Base-by-base conservation (phyloP, 2,329 filamentous ascomycete genomes). In the Colletotrichum cuscutae region DNA sequence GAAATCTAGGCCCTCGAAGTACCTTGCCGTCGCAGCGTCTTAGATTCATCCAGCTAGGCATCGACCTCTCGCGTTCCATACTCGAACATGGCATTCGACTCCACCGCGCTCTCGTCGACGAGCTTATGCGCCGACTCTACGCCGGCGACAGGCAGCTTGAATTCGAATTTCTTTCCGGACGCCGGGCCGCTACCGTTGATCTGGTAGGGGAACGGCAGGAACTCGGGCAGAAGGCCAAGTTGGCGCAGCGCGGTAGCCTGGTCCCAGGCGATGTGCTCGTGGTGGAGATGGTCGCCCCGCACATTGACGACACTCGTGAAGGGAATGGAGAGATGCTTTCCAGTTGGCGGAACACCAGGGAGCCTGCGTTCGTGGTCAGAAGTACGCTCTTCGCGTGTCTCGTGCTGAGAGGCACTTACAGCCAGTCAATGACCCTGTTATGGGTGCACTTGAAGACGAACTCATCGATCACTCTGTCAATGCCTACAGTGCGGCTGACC, bases 391-490 rank as follows among this genome's bases (percentile, higher is more conserved):
- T 15, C 19, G 3, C 12, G 11, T 5, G 3, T 60, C 37, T 26
- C 30, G 19, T 59, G 15, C 26, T 4, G 13, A 37, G 13, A 22
- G 15, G n/a, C n/a, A 4, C 89, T 80, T 80, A 93, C 91, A 94
- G 83, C 92, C 91, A 94, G 77, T 93, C 91, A 2, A 94, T 83
- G n/a, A 86, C 83, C 19, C 81, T 85, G 68, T 89, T 85, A 76
- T 94, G 92, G 0, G 91, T 93, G 65, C 92, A 88, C 26, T 85
- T 87, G 78, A 89, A 90, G 22, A 93, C 84, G 74, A 94, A 93
- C 77, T 94, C 92, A 74, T 94, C 92, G 2, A 94, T 87, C 0
- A 95, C 87, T 0, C 93, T 87, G 77, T 95, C 93, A 0, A 92
- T 87, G 0, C 93, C 93, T 0, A 95, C 84, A 0, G 92, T 95